phyloP scores from a whole-genome alignment of 2,329 filamentous ascomycete genomes.

The Aspergillus niger region DNA sequence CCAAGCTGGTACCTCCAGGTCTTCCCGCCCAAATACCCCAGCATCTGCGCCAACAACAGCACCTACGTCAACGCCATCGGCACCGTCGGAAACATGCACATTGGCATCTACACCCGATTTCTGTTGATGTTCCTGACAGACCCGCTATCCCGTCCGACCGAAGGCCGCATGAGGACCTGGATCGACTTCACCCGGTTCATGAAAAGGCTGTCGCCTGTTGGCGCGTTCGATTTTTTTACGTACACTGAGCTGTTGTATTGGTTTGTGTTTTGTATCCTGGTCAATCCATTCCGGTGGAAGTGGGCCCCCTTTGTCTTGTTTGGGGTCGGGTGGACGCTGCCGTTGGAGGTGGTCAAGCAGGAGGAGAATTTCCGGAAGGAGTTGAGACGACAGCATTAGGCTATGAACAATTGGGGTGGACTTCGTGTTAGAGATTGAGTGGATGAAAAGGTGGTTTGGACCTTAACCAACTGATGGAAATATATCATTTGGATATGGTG shows the following conservation, averaged over 20 bases:
- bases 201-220: conserved; percentile 69
- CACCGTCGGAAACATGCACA: conserved; percentile 83
- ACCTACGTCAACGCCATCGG: conserved; percentile 81
- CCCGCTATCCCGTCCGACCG: conserved; percentile 69
- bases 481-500: too few species aligned
- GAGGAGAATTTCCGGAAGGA: conserved; percentile 55
- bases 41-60: conserved; percentile 78
- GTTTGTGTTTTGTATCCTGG: conserved; percentile 75
- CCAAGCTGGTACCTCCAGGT: conserved; percentile 90
- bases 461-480: too few species aligned
- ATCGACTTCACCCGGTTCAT: conserved; percentile 78
- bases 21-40: conserved; percentile 73
- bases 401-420: too few species aligned
- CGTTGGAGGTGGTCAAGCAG: conserved; percentile 64
- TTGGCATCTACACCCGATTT: conserved; percentile 84
- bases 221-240: conserved; percentile 86
- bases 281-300: conserved; percentile 90
- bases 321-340: conserved; percentile 68
- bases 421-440: too few species aligned
- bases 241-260: conserved; percentile 83
- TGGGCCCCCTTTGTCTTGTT: conserved; percentile 84
- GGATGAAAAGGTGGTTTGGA: too few species aligned
- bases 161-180: conserved; percentile 80
- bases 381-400: conserved; percentile 30
- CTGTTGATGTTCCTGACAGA: conserved; percentile 84